Evolutionary conservation across 768 basidiomycete genomes (phyloP), one percentile per base, ranked within the genome.

Genomic region (Russula brevipes): DNA sequence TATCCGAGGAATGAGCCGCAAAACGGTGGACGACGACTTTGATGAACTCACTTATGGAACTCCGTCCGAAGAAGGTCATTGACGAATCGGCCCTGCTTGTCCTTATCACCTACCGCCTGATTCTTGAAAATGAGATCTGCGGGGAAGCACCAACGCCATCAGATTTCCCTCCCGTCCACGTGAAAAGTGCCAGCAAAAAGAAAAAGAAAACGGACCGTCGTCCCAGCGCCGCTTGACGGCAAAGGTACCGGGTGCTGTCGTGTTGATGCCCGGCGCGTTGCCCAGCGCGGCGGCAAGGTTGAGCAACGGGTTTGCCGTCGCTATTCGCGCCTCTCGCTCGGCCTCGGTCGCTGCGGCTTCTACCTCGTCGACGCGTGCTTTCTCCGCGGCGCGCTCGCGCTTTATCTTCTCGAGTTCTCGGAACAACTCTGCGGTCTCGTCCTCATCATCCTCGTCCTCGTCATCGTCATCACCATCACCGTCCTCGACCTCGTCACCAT

Each of bases 341-440:
- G 85, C 82, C 30, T 82, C 82, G 9, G 80, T 74, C 16, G 80
- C 73, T 1, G 81, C 89, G 7, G 84, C 81, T 68, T 89, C 82
- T 70, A 93, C 93, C 46, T 80, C 80, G 47, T 97, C 96, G 73
- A 85, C 79, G 49, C 90, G 80, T 42, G 82, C 88, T 72, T 94
- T 94, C 75, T 98, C 97, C 70, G 89, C 95, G 11, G 95, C 95
- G 10, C 96, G 82, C 71, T 98, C 95, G 52, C 87, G 87, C 76
- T 97, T 98, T 69, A 98, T 98, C 78, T 96, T 98, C 76, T 97
- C 96, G n/a, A 99, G 81, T 73, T 99, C 97, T 31, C 94, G 86
- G 65, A 99, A 79, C 30, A 99, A 80, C 70, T 97, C 96, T 0
- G 94, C 94, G 0, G 94, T 93, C 58, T 96, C 93, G 69, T 94